A percentile compares a stretch with the other conserved stretches of the same genome.
Evolutionary conservation across 2,329 filamentous ascomycete species (phyloP).

Genomic region (Fusarium domesticum): DNA sequence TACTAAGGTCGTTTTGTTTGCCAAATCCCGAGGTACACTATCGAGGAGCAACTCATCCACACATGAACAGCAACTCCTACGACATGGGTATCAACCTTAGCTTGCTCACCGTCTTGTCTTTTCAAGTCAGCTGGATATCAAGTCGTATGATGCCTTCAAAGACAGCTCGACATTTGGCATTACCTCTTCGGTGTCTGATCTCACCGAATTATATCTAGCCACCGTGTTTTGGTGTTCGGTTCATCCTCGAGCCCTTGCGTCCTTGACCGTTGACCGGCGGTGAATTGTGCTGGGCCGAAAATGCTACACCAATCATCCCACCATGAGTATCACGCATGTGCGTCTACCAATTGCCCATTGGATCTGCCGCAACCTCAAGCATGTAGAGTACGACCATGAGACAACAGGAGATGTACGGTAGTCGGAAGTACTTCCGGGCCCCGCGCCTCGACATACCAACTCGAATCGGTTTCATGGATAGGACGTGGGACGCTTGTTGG

Average conservation of each 20-base stretch:
- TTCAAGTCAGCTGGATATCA: slow-evolving; percentile 21
- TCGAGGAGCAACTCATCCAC: slow-evolving; percentile 7
- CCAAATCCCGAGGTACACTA: neutral
- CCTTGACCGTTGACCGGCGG: slow-evolving; percentile 22
- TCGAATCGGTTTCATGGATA: neutral
- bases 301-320: slow-evolving; percentile 22
- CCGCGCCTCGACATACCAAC: slow-evolving; percentile 9
- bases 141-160: slow-evolving; percentile 23
- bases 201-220: slow-evolving; percentile 6
- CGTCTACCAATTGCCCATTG: slow-evolving; percentile 15
- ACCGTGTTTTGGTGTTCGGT: slow-evolving; percentile 5
- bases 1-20: no score
- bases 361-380: slow-evolving; percentile 7
- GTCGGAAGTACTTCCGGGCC: slow-evolving; percentile 13
- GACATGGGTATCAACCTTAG: slow-evolving; percentile 18
- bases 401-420: slow-evolving; percentile 4
- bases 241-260: slow-evolving; percentile 3
- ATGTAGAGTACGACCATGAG: slow-evolving; percentile 10
- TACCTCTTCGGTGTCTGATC: neutral
- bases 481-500: neutral
- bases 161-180: slow-evolving; percentile 1
- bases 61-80: slow-evolving; percentile 22
- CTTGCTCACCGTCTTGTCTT: slow-evolving; percentile 26
- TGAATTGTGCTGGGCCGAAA: slow-evolving; percentile 16
- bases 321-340: slow-evolving; percentile 15